Evolutionary conservation across 1,139 yeast species (phyloP).

Genomic region (Nakaseomyces nivariensis): DNA sequence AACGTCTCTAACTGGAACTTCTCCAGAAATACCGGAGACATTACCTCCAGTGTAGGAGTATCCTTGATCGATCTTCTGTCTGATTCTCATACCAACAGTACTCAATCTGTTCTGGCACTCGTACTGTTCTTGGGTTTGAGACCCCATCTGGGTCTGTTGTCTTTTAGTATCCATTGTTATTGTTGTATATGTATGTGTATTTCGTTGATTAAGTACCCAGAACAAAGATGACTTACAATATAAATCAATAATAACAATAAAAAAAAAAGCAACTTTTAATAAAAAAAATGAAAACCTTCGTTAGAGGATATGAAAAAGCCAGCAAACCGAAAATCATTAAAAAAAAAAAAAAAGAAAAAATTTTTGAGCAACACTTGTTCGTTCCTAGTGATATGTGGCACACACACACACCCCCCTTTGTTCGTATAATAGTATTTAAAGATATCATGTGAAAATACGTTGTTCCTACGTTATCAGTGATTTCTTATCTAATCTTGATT

Average conservation of each 20-base stretch:
- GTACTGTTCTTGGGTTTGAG: constrained; percentile 10
- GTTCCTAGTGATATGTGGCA: not conserved
- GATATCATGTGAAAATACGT: not conserved
- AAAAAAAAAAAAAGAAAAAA: not conserved
- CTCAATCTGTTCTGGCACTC: constrained; percentile 33
- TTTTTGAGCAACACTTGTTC: not conserved
- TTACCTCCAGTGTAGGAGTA: constrained; percentile 25
- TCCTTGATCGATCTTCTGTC: constrained; percentile 59
- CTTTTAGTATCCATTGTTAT: not conserved
- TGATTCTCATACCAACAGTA: constrained; percentile 59
- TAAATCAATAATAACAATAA: too few species aligned
- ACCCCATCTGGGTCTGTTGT: not conserved
- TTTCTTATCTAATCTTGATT: too few species aligned
- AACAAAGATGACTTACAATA: too few species aligned
- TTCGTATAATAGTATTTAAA: too few species aligned
- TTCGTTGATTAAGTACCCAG: not conserved
- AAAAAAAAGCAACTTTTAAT: too few species aligned
- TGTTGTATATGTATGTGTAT: not conserved
- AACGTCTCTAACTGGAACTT: constrained; percentile 7
- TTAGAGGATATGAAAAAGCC: too few species aligned
- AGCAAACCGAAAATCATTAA: too few species aligned
- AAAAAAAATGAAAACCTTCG: too few species aligned
- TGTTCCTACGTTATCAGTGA: not conserved
- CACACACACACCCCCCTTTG: not conserved
- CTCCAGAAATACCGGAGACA: not conserved